Evolutionary conservation across 805 yeast species (phyloP).

Genomic region (Spathaspora arborariae): DNA sequence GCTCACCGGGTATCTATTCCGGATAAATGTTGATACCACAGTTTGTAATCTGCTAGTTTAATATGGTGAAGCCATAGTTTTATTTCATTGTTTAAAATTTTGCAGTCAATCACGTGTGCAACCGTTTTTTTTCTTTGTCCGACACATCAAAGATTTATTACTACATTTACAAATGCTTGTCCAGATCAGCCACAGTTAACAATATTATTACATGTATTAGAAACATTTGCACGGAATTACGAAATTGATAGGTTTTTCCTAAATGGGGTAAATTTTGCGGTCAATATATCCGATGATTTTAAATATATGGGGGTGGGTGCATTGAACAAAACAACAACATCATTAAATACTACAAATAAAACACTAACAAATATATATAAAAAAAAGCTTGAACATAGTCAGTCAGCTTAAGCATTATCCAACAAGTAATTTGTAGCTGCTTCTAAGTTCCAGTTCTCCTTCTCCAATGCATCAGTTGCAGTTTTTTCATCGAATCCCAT

Average conservation of each 20-base stretch:
- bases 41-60: background rate
- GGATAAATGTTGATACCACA: background rate
- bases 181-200: background rate
- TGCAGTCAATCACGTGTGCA: background rate
- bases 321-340: background rate
- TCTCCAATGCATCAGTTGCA: constrained; percentile 64
- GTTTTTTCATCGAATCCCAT: constrained; percentile 81
- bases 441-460: constrained; percentile 70
- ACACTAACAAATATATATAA: background rate
- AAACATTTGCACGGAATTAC: background rate
- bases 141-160: too few relatives aligned
- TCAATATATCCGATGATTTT: background rate
- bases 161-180: background rate
- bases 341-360: background rate
- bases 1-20: background rate
- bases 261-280: background rate
- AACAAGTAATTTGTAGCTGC: constrained; percentile 83
- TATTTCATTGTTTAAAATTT: background rate
- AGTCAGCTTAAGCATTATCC: constrained; percentile 55
- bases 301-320: background rate
- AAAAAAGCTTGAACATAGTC: background rate
- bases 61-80: background rate
- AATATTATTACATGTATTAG: background rate
- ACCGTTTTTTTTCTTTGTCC: background rate
- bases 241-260: background rate